Conservation (phyloP, 2,329 filamentous ascomycete genomes). For the Periconia digitata region DNA sequence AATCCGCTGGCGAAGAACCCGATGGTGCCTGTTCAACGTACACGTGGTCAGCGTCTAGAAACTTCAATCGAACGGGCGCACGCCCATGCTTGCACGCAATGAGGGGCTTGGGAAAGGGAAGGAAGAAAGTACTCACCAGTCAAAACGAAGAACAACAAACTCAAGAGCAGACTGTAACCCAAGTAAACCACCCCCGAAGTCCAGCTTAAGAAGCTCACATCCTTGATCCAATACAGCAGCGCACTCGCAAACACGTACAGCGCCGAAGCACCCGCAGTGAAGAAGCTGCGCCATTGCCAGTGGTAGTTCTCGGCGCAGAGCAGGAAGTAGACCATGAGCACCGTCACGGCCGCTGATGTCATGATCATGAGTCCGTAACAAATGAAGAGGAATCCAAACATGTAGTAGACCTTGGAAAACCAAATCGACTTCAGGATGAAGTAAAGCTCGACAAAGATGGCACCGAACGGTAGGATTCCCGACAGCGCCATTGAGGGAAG, state of each 20-base stretch:
- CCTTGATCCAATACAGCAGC: slow-evolving; percentile 85
- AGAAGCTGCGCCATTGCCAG: slow-evolving; percentile 97
- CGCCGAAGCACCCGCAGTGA: slow-evolving; percentile 86
- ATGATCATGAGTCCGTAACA: slow-evolving; percentile 98
- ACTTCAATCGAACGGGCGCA: not conserved
- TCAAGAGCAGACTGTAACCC: slow-evolving; percentile 87
- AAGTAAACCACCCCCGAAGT: slow-evolving; percentile 89
- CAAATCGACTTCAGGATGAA: slow-evolving; percentile 99
- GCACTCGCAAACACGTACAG: slow-evolving; percentile 91
- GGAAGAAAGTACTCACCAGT: slow-evolving; percentile 67
- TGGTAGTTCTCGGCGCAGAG: slow-evolving; percentile 97
- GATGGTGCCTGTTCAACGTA: slow-evolving; percentile 70
- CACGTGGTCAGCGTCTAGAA: slow-evolving; percentile 11
- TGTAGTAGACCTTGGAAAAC: slow-evolving; percentile 99
- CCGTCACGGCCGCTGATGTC: slow-evolving; percentile 87
- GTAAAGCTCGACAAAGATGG: slow-evolving; percentile 97
- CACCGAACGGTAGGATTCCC: slow-evolving; percentile 89
- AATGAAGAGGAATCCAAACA: slow-evolving; percentile 98
- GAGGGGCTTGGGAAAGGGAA: not conserved
- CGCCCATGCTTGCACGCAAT: not conserved
- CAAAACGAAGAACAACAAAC: slow-evolving; percentile 88
- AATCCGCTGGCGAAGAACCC: slow-evolving; percentile 94
- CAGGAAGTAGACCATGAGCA: slow-evolving; percentile 94
- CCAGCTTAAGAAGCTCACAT: slow-evolving; percentile 80
- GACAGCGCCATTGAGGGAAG: slow-evolving; percentile 90